Base-by-base conservation (phyloP, 2,329 filamentous ascomycete genomes). In the Aspergillus ustus region DNA sequence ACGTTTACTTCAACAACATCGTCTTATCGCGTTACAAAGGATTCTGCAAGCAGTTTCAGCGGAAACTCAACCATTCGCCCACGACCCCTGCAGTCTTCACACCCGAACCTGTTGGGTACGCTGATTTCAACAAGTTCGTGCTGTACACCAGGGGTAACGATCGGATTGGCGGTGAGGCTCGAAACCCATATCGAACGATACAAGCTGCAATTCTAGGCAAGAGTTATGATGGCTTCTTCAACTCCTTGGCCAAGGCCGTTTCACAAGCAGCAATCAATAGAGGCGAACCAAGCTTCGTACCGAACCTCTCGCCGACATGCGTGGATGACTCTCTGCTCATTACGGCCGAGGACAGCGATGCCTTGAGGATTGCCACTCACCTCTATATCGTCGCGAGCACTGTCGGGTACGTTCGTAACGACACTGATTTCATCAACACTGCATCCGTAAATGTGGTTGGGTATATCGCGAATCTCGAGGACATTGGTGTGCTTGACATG, bases 1-100 rank as follows among this genome's bases (percentile, higher is more conserved):
- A 95, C 75, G 89, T 90, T 40, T 88, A 93, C 73, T 95, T 95
- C 81, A 97, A 96, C 72, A 89, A 91, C n/a, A 81, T 94, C 5
- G 78, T 97, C 9, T 85, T 93, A 57, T 87, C 88, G 2, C 90
- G 94, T 69, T 94, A 96, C 73, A 91, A 94, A 68, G 80, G 82
- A 3, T 96, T 90, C 71, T 78, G 80, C 66, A 74, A 77, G 51
- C 78, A 81, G 55, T 78, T 80, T 49, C 73, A 75, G 51, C 72
- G 75, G 48, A 81, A 77, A 64, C 62, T 81, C 8, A 75, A 79
- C 91, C 59, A 85, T 67, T 80, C 86, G 11, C 77, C 84, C 19
- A 83, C 83, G 37, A 77, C 84, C 19, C 79, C 85, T 22, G 80
- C 86, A 29, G 77, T 78, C n/a, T 73, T 87, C 52, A 81, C 83